These are phyloP conservation scores for Puccinellia tenuiflora DNA, from an alignment of 176 grass and related monocot species.

Conservation along the genomic window DNA sequence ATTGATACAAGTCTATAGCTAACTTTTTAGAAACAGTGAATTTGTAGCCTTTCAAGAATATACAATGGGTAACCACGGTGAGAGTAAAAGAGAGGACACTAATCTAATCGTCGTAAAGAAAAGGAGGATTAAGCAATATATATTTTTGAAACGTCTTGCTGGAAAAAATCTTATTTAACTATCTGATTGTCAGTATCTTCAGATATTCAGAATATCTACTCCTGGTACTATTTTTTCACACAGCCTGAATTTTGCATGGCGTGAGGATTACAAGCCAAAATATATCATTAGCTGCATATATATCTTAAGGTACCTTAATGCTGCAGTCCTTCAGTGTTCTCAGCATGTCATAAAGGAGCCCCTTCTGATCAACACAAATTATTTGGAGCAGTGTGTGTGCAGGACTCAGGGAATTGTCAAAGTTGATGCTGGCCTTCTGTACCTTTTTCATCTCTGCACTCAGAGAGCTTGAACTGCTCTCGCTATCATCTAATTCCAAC, in stretches of 20 bases:
- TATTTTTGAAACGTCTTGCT: background rate
- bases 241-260: background rate
- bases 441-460: slow-evolving; percentile 61
- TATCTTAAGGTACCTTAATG: slow-evolving; percentile 56
- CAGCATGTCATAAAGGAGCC: slow-evolving; percentile 92
- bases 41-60: background rate
- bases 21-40: background rate
- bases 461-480: slow-evolving; percentile 44
- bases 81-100: too few species aligned
- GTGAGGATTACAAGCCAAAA: background rate
- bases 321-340: slow-evolving; percentile 85
- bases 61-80: background rate
- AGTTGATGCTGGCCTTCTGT: slow-evolving; percentile 58
- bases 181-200: background rate
- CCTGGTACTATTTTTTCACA: background rate
- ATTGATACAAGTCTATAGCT: background rate
- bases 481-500: slow-evolving; percentile 56
- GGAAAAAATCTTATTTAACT: background rate
- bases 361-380: slow-evolving; percentile 86
- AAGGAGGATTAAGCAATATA: background rate
- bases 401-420: slow-evolving; percentile 72
- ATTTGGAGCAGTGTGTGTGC: slow-evolving; percentile 75
- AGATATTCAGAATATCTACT: background rate
- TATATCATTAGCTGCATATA: background rate
- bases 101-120: background rate